Conservation (phyloP, 257 asterid genomes). For the Ballota nigra region DNA sequence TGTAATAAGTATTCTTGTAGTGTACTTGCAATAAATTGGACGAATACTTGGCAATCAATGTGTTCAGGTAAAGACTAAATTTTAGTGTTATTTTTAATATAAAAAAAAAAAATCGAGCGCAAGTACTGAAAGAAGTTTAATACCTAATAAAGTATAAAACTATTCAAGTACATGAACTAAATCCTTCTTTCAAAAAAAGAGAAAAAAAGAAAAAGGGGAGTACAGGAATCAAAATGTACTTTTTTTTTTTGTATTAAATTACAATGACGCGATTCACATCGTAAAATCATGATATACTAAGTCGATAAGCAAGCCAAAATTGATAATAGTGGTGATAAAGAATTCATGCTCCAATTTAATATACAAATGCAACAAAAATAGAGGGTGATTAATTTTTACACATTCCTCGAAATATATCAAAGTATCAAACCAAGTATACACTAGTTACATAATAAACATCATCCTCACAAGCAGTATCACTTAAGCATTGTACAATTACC, state of each 20-base stretch:
- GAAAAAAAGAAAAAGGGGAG: too few relatives aligned
- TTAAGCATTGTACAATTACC: constrained; percentile 31
- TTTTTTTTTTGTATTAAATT: too few relatives aligned
- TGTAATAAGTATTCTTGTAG: neutral
- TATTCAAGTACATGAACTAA: neutral
- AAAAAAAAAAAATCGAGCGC: neutral
- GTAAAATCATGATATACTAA: neutral
- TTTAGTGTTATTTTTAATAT: too few relatives aligned
- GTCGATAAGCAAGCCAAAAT: neutral
- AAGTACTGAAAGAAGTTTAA: neutral
- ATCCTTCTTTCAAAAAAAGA: neutral
- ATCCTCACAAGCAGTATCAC: constrained; percentile 19
- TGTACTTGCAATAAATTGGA: neutral
- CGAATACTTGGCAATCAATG: neutral
- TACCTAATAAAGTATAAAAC: too few relatives aligned
- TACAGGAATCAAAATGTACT: neutral
- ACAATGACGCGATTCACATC: neutral
- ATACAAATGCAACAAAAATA: constrained; percentile 2
- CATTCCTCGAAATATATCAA: neutral
- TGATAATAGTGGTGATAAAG: neutral
- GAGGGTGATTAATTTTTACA: constrained; percentile 27
- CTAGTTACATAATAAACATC: constrained; percentile 20
- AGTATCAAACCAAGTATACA: constrained; percentile 10
- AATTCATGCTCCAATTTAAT: neutral
- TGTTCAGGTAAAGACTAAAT: neutral